phyloP scores from a whole-genome alignment of 2,329 filamentous ascomycete species.

The Colletotrichum cuscutae region DNA sequence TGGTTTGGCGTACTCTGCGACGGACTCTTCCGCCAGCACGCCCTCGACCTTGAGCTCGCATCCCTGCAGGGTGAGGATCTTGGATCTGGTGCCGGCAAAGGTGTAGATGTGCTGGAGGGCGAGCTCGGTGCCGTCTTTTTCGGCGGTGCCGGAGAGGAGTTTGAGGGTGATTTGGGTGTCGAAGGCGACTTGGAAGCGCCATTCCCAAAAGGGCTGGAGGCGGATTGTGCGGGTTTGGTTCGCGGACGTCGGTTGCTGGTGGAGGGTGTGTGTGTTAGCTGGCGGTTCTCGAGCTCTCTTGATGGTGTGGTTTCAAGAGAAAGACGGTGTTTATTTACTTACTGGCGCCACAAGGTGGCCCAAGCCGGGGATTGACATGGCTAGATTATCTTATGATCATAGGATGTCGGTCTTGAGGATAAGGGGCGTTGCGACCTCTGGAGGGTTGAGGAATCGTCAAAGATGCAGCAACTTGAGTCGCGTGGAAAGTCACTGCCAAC shows the following conservation, averaged over 20 bases:
- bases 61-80: constrained; percentile 92
- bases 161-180: constrained; percentile 59
- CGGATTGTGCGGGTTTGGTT: constrained; percentile 57
- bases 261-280: not conserved
- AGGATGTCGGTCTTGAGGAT: not conserved
- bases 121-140: constrained; percentile 95
- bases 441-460: not conserved
- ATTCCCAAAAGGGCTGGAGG: constrained; percentile 76
- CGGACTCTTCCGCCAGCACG: constrained; percentile 60
- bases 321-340: constrained; percentile 43
- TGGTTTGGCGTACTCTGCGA: constrained; percentile 72
- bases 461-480: not conserved
- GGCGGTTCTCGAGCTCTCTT: not conserved
- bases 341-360: constrained; percentile 74
- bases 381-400: constrained; percentile 33
- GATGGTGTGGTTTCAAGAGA: not conserved
- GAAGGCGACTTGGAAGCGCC: constrained; percentile 78
- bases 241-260: constrained; percentile 45
- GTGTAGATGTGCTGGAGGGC: constrained; percentile 82
- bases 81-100: constrained; percentile 84
- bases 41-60: constrained; percentile 84
- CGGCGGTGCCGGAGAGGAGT: constrained; percentile 83
- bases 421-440: not conserved
- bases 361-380: constrained; percentile 80
- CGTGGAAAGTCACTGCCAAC: constrained; percentile 11